These are phyloP conservation scores for Lolium rigidum DNA, from an alignment of 176 grass and related monocot genomes.

Conservation along the genomic window DNA sequence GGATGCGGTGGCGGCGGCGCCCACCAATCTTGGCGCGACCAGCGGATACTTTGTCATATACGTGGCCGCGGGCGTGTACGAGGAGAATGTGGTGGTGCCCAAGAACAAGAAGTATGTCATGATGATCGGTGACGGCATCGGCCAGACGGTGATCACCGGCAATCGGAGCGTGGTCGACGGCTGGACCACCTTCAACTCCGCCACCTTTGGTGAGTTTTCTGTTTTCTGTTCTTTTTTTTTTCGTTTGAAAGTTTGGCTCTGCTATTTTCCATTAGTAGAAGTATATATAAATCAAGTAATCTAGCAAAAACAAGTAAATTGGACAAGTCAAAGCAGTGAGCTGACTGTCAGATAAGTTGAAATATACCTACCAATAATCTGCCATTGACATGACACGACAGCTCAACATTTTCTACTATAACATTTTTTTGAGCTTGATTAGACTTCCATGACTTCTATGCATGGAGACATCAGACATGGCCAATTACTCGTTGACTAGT, in stretches of 20 bases:
- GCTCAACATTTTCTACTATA: neutral
- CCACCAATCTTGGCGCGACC: slow-evolving; percentile 49
- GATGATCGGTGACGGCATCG: slow-evolving; percentile 94
- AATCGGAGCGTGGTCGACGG: slow-evolving; percentile 81
- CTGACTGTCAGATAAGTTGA: neutral
- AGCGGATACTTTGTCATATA: slow-evolving; percentile 83
- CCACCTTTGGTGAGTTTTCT: slow-evolving; percentile 68
- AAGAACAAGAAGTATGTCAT: slow-evolving; percentile 86
- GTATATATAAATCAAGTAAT: too few species aligned
- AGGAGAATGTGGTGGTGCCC: slow-evolving; percentile 81
- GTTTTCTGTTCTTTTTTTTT: neutral
- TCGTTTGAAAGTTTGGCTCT: neutral
- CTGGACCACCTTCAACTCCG: slow-evolving; percentile 95
- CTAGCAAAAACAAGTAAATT: too few species aligned
- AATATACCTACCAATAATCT: slow-evolving; percentile 9
- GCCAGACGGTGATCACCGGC: slow-evolving; percentile 76
- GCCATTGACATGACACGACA: neutral
- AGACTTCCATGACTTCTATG: neutral
- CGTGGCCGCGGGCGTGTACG: slow-evolving; percentile 73
- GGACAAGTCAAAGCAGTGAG: neutral
- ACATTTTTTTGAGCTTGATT: neutral
- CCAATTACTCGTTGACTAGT: neutral
- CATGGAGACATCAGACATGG: neutral
- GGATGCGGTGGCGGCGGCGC: slow-evolving; percentile 67
- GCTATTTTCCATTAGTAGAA: too few species aligned